Evolutionary conservation across 1,139 yeast genomes (phyloP).

Genomic region (Fermentozyma sake): DNA sequence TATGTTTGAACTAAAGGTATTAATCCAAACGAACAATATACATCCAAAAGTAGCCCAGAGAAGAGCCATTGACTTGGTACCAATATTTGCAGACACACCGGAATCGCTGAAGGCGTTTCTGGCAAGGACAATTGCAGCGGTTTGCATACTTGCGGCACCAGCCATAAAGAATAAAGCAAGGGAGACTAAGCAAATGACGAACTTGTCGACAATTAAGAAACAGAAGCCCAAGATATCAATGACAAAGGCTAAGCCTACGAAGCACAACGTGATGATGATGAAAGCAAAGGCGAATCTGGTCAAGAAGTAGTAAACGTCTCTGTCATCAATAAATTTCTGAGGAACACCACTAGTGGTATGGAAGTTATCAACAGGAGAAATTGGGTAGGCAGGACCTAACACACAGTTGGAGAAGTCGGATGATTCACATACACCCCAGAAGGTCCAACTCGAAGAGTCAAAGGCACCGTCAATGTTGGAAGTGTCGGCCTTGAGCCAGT

Average conservation of each 20-base stretch:
- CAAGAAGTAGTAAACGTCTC: slow-evolving; percentile 61
- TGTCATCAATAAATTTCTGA: slow-evolving; percentile 46
- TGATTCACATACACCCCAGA: slow-evolving; percentile 72
- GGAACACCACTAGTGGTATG: slow-evolving; percentile 50
- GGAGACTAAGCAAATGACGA: slow-evolving; percentile 48
- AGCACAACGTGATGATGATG: slow-evolving; percentile 56
- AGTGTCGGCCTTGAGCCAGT: slow-evolving; percentile 72
- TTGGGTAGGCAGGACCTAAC: slow-evolving; percentile 55
- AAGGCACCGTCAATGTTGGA: slow-evolving; percentile 52
- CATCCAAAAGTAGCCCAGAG: slow-evolving; percentile 67
- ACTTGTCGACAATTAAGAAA: slow-evolving; percentile 50
- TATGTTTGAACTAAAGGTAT: slow-evolving; percentile 51
- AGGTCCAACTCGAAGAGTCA: slow-evolving; percentile 62
- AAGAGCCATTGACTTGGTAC: slow-evolving; percentile 56
- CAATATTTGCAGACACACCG: slow-evolving; percentile 43
- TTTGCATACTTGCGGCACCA: slow-evolving; percentile 60
- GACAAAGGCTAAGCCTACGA: slow-evolving; percentile 41
- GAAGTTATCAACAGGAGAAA: slow-evolving; percentile 72
- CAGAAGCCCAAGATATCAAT: slow-evolving; percentile 42
- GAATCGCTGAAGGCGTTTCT: slow-evolving; percentile 54
- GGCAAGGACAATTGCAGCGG: slow-evolving; percentile 66
- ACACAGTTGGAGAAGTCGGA: slow-evolving; percentile 39
- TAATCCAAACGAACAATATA: slow-evolving; percentile 48
- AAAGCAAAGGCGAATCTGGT: slow-evolving; percentile 69
- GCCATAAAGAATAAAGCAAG: slow-evolving; percentile 52